Percentiles rank a stretch among this genome's conserved stretches.
phyloP scores from a whole-genome alignment of 768 basidiomycete genomes.

The Leccinum disarticulatum region DNA sequence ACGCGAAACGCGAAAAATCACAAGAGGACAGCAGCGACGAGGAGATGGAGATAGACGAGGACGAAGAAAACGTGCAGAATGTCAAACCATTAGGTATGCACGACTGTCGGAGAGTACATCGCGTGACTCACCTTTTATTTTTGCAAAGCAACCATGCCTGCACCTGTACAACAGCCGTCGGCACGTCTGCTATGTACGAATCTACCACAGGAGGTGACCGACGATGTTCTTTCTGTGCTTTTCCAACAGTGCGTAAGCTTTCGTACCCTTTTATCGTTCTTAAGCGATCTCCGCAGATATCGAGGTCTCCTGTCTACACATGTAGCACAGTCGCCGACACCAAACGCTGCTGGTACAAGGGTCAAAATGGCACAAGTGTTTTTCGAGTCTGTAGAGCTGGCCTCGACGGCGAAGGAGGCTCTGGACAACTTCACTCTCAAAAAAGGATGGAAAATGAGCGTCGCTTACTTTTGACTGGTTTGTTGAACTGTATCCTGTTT shows the following conservation, averaged over 20 bases:
- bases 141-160: constrained; percentile 41
- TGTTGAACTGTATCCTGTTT: constrained; percentile 15
- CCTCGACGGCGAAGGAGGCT: constrained; percentile 75
- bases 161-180: constrained; percentile 53
- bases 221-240: constrained; percentile 80
- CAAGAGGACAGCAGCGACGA: constrained; percentile 67
- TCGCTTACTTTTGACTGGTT: constrained; percentile 55
- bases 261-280: neutral
- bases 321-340: constrained; percentile 66
- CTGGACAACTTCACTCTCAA: constrained; percentile 86
- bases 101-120: constrained; percentile 6
- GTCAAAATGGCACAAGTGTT: constrained; percentile 80
- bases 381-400: constrained; percentile 75
- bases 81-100: constrained; percentile 48
- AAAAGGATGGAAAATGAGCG: constrained; percentile 82
- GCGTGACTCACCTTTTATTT: constrained; percentile 15
- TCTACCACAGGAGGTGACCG: constrained; percentile 87
- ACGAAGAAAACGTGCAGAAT: constrained; percentile 59
- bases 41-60: constrained; percentile 95
- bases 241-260: constrained; percentile 80
- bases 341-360: constrained; percentile 60
- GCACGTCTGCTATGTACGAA: constrained; percentile 76
- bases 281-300: constrained; percentile 51
- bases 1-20: constrained; percentile 67
- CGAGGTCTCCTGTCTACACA: constrained; percentile 76